Evolutionary conservation across 768 basidiomycete genomes (phyloP).

Genomic region (Mycena galopus): DNA sequence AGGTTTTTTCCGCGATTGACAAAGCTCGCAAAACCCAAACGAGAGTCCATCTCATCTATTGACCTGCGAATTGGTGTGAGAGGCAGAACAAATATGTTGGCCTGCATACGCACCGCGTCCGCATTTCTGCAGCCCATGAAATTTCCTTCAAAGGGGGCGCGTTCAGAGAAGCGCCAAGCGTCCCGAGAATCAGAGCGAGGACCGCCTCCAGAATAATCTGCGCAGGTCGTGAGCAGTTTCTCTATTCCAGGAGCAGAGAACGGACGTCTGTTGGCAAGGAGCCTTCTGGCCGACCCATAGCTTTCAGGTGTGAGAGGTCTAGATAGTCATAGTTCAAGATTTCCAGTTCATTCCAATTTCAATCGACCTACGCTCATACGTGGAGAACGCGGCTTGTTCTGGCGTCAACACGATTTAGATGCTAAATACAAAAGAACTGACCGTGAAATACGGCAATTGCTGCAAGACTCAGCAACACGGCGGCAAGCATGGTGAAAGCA

Average conservation of each 20-base stretch:
- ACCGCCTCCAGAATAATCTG: constrained; percentile 81
- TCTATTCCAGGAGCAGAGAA: neutral
- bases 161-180: constrained; percentile 78
- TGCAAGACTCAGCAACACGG: constrained; percentile 60
- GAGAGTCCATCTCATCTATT: constrained; percentile 83
- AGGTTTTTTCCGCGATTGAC: constrained; percentile 69
- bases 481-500: constrained; percentile 57
- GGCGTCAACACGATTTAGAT: constrained; percentile 12
- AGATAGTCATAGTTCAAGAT: constrained; percentile 22
- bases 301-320: constrained; percentile 86
- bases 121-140: constrained; percentile 93
- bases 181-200: constrained; percentile 73
- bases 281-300: constrained; percentile 78
- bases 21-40: constrained; percentile 72
- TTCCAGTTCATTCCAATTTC: neutral
- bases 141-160: constrained; percentile 82
- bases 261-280: constrained; percentile 74
- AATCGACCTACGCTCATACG: constrained; percentile 77
- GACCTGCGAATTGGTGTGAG: constrained; percentile 56
- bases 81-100: neutral
- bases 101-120: constrained; percentile 67
- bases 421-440: constrained; percentile 40
- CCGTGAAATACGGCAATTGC: constrained; percentile 67
- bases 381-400: constrained; percentile 78
- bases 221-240: constrained; percentile 1